A percentile compares a stretch with the other conserved stretches of the same genome.
Evolutionary conservation across 73 alveolate genomes (phyloP).

Genomic region (Stentor roeselii): DNA sequence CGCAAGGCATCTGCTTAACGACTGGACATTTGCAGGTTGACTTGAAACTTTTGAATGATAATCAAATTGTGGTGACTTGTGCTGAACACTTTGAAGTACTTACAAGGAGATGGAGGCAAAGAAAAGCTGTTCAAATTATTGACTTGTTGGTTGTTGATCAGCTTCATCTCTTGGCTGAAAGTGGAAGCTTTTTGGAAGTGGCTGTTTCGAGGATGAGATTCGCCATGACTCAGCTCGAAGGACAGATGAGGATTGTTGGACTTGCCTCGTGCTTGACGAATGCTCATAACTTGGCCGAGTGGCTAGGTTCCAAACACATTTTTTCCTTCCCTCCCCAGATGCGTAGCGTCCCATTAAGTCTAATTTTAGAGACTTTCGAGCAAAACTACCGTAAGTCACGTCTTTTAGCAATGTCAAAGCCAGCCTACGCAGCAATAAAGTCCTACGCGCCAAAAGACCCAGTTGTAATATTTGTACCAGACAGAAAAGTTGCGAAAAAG

Average conservation of each 20-base stretch:
- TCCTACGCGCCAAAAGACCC: constrained; percentile 24
- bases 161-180: constrained; percentile 69
- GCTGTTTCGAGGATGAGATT: constrained; percentile 68
- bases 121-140: constrained; percentile 38
- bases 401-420: constrained; percentile 71
- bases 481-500: constrained; percentile 67
- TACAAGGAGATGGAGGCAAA: constrained; percentile 31
- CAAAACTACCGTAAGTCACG: constrained; percentile 72
- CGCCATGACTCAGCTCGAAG: constrained; percentile 46
- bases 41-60: constrained; percentile 39
- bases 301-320: constrained; percentile 54
- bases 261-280: constrained; percentile 82
- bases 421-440: constrained; percentile 49
- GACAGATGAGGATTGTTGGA: constrained; percentile 75
- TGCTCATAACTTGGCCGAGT: constrained; percentile 81
- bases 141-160: constrained; percentile 81
- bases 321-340: not conserved
- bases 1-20: not conserved
- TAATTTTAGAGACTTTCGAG: constrained; percentile 45
- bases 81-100: constrained; percentile 21
- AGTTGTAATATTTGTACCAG: constrained; percentile 70
- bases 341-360: not conserved
- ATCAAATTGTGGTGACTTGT: constrained; percentile 46
- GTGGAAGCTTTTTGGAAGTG: constrained; percentile 58
- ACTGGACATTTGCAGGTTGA: constrained; percentile 52